A percentile compares a stretch with the other conserved stretches of the same genome.
phyloP scores from a whole-genome alignment of 805 yeast species.

The Candida namnaoensis region DNA sequence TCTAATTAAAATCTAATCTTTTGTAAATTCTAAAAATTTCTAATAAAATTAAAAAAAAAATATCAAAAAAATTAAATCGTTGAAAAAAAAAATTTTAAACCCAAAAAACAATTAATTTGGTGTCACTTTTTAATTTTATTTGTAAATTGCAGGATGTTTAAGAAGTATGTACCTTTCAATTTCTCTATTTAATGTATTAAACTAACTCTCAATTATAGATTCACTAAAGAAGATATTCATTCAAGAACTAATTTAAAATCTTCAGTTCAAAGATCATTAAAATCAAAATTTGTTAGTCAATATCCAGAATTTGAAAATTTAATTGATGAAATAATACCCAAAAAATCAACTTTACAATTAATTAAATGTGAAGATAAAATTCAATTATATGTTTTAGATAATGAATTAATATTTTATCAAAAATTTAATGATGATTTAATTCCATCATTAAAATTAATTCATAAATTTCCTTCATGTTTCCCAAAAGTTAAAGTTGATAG shows the following conservation, averaged over 20 bases:
- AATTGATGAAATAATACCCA: constrained; percentile 79
- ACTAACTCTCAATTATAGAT: constrained; percentile 23
- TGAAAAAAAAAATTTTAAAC: neutral
- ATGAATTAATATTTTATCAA: constrained; percentile 70
- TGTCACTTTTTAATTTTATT: too few species aligned
- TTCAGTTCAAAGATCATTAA: constrained; percentile 87
- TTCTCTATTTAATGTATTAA: neutral
- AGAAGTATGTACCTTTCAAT: constrained; percentile 22
- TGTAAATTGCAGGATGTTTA: constrained; percentile 29
- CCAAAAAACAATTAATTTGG: too few species aligned
- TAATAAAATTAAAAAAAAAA: too few species aligned
- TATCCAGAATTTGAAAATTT: constrained; percentile 69
- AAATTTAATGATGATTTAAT: constrained; percentile 63
- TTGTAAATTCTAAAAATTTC: too few species aligned
- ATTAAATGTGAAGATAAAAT: constrained; percentile 88
- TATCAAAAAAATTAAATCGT: too few species aligned
- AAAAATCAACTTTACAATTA: constrained; percentile 72
- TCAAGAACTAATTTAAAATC: constrained; percentile 89
- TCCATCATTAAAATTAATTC: constrained; percentile 70
- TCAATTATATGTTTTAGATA: constrained; percentile 65
- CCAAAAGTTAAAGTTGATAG: constrained; percentile 88
- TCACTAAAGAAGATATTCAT: constrained; percentile 80
- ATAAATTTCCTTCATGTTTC: constrained; percentile 74
- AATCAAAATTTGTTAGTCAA: constrained; percentile 61
- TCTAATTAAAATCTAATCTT: too few species aligned